Evolutionary conservation across 208 protist genomes (phyloP).

Genomic region (Trichomonas gallinae): DNA sequence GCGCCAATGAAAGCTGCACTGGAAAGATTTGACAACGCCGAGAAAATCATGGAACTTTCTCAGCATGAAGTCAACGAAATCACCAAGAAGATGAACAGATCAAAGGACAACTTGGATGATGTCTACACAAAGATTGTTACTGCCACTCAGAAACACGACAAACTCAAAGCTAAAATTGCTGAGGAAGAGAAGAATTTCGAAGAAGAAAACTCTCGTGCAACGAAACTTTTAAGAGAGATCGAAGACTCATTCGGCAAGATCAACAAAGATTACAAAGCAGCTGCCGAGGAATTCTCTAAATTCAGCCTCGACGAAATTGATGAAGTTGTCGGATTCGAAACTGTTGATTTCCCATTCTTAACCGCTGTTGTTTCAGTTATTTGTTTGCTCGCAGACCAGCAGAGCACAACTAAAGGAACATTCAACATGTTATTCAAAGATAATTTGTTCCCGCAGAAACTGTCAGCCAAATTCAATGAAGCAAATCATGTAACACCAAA

Average conservation of each 20-base stretch:
- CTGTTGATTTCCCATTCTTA: background rate
- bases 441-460: background rate
- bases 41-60: background rate
- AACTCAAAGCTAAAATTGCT: background rate
- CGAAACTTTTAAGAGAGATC: background rate
- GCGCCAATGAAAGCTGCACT: background rate
- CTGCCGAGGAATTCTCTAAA: background rate
- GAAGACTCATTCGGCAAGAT: background rate
- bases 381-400: background rate
- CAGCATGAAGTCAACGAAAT: background rate
- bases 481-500: background rate
- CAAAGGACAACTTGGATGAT: background rate
- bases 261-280: background rate
- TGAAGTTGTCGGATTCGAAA: background rate
- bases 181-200: background rate
- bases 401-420: background rate
- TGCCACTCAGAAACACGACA: background rate
- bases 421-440: background rate
- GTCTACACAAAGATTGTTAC: background rate
- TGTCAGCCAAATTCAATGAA: background rate
- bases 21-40: background rate
- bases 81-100: background rate
- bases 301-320: background rate
- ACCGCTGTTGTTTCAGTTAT: background rate
- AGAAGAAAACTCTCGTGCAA: background rate